These are phyloP conservation scores for Claviceps pazoutovae DNA, from an alignment of 2,329 filamentous ascomycete species.

Conservation along the genomic window DNA sequence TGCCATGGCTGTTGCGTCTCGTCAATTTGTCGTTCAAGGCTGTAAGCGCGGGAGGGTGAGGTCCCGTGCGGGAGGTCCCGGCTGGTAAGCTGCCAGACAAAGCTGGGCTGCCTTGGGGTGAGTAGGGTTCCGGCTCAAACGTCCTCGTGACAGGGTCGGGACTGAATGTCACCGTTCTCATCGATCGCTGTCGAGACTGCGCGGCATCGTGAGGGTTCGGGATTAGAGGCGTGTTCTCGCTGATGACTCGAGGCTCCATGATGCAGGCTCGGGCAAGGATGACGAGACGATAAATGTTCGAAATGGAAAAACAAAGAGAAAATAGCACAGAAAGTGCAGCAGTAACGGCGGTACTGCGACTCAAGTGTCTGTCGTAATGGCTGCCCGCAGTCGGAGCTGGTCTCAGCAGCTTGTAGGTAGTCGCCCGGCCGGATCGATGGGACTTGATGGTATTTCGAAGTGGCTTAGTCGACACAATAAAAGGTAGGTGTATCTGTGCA, in stretches of 20 bases:
- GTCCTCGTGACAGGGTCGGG: conserved; percentile 51
- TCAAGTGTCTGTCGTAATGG: neutral
- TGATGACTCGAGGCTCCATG: conserved; percentile 15
- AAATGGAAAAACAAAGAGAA: neutral
- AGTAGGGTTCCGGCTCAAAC: conserved; percentile 35
- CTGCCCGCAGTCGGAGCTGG: neutral
- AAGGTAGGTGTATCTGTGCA: neutral
- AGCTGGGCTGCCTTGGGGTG: conserved; percentile 10
- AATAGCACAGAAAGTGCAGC: neutral
- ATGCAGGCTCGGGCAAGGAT: neutral
- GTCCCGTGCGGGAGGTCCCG: conserved; percentile 20
- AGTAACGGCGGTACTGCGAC: neutral
- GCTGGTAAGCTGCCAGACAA: conserved; percentile 13
- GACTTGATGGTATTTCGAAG: neutral
- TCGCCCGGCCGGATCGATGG: conserved; percentile 2
- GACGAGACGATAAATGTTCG: neutral
- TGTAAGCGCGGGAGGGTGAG: conserved; percentile 48
- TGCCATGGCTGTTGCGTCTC: conserved; percentile 69
- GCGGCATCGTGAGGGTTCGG: conserved; percentile 10
- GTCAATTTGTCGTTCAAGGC: conserved; percentile 78
- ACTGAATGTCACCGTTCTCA: conserved; percentile 65
- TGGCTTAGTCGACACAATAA: neutral
- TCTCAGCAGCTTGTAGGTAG: neutral
- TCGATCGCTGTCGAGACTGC: conserved; percentile 27
- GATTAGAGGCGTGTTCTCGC: conserved; percentile 24